Conservation (phyloP, 2,329 filamentous ascomycete genomes). For the Aspergillus intermedius region DNA sequence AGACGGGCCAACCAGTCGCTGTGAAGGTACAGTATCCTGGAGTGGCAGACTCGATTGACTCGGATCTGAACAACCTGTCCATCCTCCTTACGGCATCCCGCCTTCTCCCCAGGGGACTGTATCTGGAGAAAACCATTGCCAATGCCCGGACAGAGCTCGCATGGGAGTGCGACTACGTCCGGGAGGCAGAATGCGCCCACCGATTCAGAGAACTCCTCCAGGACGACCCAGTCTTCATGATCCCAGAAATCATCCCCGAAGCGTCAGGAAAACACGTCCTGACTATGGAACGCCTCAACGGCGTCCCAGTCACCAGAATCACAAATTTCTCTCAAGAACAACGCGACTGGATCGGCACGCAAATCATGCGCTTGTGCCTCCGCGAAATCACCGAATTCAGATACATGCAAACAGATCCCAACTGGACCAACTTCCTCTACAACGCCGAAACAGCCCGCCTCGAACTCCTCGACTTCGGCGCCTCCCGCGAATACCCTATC, state of each 20-base stretch:
- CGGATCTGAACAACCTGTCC: constrained; percentile 87
- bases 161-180: constrained; percentile 94
- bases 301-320: constrained; percentile 76
- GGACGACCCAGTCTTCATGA: constrained; percentile 70
- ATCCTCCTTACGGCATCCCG: constrained; percentile 85
- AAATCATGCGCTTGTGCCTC: constrained; percentile 84
- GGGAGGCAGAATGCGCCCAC: constrained; percentile 74
- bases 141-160: constrained; percentile 86
- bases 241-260: constrained; percentile 70
- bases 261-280: constrained; percentile 81
- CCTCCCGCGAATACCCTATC: constrained; percentile 75
- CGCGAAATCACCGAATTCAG: constrained; percentile 90
- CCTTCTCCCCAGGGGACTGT: constrained; percentile 83
- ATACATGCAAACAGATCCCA: constrained; percentile 99
- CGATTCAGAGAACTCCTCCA: constrained; percentile 71
- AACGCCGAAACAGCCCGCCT: constrained; percentile 65
- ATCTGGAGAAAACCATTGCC: constrained; percentile 93
- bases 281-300: constrained; percentile 88
- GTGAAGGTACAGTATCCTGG: constrained; percentile 98
- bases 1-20: constrained; percentile 69
- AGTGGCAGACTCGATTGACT: constrained; percentile 91
- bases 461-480: constrained; percentile 92
- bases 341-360: constrained; percentile 91
- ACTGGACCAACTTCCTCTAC: constrained; percentile 99
- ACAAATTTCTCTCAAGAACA: constrained; percentile 70